Evolutionary conservation across 129 eudicot species (phyloP), one percentile per base, ranked within the genome.

Genomic region (Cynara cardunculus): DNA sequence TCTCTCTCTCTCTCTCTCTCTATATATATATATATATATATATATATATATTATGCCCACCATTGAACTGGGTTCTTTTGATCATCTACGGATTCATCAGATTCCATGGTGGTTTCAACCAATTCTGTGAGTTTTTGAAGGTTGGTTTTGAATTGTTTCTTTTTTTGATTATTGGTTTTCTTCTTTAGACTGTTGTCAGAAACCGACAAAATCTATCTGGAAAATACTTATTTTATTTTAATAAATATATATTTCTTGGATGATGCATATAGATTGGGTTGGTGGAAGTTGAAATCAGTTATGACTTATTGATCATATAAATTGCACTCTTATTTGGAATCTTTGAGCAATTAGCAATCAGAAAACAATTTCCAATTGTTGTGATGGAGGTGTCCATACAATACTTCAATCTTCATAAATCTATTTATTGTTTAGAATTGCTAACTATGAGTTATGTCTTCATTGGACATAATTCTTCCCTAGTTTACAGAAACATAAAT

Each of bases 61-160:
- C 53, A 81, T 78, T 81, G 79, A 80, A 78, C 71, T 84, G 76
- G 83, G 78, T 78, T 78, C 67, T 46, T 83, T 72, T 68, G 80
- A 78, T 81, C 82, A 85, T 89, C 85, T 68, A 82, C 59, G 89
- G 91, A n/a, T 83, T 93, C 84, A 81, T 89, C 82, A 81, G 80
- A 80, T 86, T 86, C 88, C 76, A 82, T 66, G 44, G 76, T 28
- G 2, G 34, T 30, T 30, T 30, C 34, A 30, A 6, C 4, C 34
- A 30, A 3, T 4, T 30, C 2, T 30, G 62, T 49, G 62, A 49
- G 62, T 18, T 49, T 49, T 18, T 49, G 21, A 49, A 49, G 62
- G 62, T 49, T 1, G 65, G 41, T 84, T 72, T 80, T 11, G 7
- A 28, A 14, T 3, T 18, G 35, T 74, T 83, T 34, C 39, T 34